Evolutionary conservation across 352 stramenopile genomes (phyloP).

Genomic region (Thalassiosira delicatula): DNA sequence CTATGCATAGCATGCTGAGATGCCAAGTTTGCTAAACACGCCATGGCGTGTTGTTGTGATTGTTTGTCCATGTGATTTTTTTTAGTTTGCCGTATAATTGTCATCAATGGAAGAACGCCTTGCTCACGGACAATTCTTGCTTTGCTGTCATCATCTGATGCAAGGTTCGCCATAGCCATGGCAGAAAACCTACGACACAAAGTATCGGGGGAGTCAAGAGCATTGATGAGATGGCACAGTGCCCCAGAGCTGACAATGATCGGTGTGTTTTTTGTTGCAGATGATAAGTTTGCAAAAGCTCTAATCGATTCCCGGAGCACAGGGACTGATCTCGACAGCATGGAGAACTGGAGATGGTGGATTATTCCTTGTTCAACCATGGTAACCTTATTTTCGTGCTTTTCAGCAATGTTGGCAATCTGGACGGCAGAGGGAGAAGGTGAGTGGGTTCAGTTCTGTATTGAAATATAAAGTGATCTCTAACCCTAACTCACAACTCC

Average conservation of each 20-base stretch:
- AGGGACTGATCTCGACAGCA: constrained; percentile 90
- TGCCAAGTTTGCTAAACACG: constrained; percentile 92
- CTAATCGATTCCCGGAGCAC: constrained; percentile 93
- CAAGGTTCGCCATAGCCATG: constrained; percentile 95
- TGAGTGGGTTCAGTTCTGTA: too few relatives aligned
- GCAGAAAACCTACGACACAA: constrained; percentile 92
- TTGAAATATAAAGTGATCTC: too few relatives aligned
- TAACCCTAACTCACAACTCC: too few relatives aligned
- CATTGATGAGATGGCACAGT: constrained; percentile 88
- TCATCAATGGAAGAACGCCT: constrained; percentile 85
- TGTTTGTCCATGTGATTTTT: constrained; percentile 86
- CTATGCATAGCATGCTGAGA: constrained; percentile 65
- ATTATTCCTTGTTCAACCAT: constrained; percentile 95
- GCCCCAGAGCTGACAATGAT: constrained; percentile 91
- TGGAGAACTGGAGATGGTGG: constrained; percentile 95
- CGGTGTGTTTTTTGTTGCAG: constrained; percentile 91
- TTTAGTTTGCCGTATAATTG: constrained; percentile 87
- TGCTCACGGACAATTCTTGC: constrained; percentile 60
- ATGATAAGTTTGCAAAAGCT: constrained; percentile 94
- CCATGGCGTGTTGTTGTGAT: constrained; percentile 91
- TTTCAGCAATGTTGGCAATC: constrained; percentile 93
- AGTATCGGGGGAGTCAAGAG: constrained; percentile 90
- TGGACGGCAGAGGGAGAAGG: too few relatives aligned
- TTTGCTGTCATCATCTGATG: constrained; percentile 84
- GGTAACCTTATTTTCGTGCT: constrained; percentile 92